Conservation (phyloP, 805 yeast species). For the Yamadazyma insecticola region DNA sequence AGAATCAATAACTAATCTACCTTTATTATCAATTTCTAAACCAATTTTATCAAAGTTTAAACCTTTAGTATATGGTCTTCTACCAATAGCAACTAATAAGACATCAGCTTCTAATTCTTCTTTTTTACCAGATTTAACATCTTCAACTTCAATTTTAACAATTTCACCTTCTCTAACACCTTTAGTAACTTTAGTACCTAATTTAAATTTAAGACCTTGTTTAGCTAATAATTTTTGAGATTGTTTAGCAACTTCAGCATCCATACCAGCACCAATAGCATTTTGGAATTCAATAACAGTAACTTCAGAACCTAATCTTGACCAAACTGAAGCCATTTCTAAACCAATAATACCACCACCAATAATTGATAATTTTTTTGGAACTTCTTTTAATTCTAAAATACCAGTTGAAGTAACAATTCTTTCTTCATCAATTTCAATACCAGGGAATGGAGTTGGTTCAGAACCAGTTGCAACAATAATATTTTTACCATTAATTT, state of each 20-base stretch:
- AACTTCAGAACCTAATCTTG: constrained; percentile 92
- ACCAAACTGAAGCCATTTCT: constrained; percentile 98
- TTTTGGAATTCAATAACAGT: constrained; percentile 88
- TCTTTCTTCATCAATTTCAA: constrained; percentile 91
- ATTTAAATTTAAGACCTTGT: constrained; percentile 93
- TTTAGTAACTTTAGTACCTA: constrained; percentile 83
- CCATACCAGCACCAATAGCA: constrained; percentile 98
- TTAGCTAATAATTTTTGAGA: constrained; percentile 86
- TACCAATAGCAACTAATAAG: constrained; percentile 94
- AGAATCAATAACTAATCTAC: constrained; percentile 90
- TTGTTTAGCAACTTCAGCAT: constrained; percentile 85
- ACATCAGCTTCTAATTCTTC: constrained; percentile 86
- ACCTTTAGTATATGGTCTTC: constrained; percentile 95
- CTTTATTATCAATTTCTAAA: constrained; percentile 85
- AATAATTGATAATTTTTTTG: constrained; percentile 85
- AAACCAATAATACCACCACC: constrained; percentile 99
- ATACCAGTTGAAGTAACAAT: constrained; percentile 96
- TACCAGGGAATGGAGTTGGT: constrained; percentile 98
- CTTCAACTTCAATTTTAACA: constrained; percentile 85
- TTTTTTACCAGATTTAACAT: constrained; percentile 78
- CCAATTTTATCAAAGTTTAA: constrained; percentile 86
- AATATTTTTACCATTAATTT: constrained; percentile 73
- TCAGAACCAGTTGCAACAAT: constrained; percentile 98
- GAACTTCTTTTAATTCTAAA: constrained; percentile 77
- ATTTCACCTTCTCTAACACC: constrained; percentile 87